Base-by-base conservation (phyloP, 1,139 yeast species). In the Lodderomyces pseudojiufengensis region DNA sequence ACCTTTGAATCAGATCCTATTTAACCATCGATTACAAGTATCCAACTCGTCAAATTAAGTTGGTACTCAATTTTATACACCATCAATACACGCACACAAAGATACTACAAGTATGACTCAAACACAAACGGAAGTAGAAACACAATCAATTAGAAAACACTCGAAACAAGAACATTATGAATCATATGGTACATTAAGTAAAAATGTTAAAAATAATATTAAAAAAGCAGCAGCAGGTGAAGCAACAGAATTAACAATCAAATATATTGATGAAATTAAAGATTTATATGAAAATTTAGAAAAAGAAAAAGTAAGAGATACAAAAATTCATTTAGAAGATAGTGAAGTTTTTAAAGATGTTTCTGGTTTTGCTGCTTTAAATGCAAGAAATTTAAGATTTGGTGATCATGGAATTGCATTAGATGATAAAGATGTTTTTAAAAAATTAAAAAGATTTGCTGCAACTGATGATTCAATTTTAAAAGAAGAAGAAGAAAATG, bases 341-440 rank as follows among this genome's bases (percentile, higher is more conserved):
- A 60, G 75, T 3, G 70, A 67, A 43, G 67, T 68, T 3, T 59
- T 70, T 36, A 57, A 50, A 34, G 69, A 65, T 39, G 59, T 69
- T 1, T 55, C 74, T 9, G 57, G 52, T 34, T 58, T 67, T 43
- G 73, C 72, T 9, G 70, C 71, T 10, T 50, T 61, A 21, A 82
- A 83, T 37, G 77, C 84, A 2, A 66, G 76, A 35, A 80, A 78
- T 52, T 48, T 80, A 43, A 73, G 72, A 37, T 59, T 80, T 30
- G 84, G 80, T 1, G 72, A 71, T 32, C 63, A 72, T 6, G 78
- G 74, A 6, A 63, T 69, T 7, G 58, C 75, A 2, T 51, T 84
- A 8, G 69, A 67, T 41, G 54, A 72, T 11, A 64, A 65, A 2
- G 80, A 76, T 15, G 73, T 78, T 40, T 48, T 70, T 5, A 48